phyloP scores from a whole-genome alignment of 192 early-diverging fungal species.

The Chytriomyces confervae region DNA sequence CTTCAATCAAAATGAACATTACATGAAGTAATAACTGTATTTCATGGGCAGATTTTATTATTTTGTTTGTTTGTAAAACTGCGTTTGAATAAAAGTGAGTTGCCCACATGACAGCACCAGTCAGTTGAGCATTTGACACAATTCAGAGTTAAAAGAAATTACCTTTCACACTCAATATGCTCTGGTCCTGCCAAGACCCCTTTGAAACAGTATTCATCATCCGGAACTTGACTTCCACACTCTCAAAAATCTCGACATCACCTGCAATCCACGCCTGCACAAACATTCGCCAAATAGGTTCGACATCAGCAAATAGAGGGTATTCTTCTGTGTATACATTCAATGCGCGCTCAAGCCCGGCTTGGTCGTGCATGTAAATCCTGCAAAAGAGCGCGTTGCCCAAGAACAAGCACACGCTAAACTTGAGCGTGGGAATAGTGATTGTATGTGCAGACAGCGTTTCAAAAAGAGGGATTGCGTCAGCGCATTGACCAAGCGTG shows the following conservation, averaged over 20 bases:
- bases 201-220: conserved; percentile 5
- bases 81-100: too few relatives aligned
- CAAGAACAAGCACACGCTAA: conserved; percentile 10
- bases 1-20: too few relatives aligned
- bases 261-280: conserved; percentile 21
- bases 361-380: conserved; percentile 1
- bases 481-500: conserved; percentile 2
- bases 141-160: background rate
- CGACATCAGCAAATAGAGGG: conserved; percentile 25
- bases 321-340: background rate
- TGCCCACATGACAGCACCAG: too few relatives aligned
- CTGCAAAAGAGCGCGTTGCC: conserved; percentile 13
- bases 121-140: background rate
- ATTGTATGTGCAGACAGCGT: conserved; percentile 11
- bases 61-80: too few relatives aligned
- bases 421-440: conserved; percentile 13
- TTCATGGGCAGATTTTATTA: too few relatives aligned
- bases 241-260: conserved; percentile 29
- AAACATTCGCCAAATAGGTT: conserved; percentile 32
- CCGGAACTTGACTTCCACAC: conserved; percentile 2
- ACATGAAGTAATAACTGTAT: too few relatives aligned
- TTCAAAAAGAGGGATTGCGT: conserved; percentile 15
- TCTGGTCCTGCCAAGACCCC: conserved; percentile 25
- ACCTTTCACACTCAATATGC: background rate
- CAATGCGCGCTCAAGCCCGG: background rate